Evolutionary conservation across 441 rosid species (phyloP), one percentile per base, ranked within the genome.

Genomic region (Pelargonium australe): DNA sequence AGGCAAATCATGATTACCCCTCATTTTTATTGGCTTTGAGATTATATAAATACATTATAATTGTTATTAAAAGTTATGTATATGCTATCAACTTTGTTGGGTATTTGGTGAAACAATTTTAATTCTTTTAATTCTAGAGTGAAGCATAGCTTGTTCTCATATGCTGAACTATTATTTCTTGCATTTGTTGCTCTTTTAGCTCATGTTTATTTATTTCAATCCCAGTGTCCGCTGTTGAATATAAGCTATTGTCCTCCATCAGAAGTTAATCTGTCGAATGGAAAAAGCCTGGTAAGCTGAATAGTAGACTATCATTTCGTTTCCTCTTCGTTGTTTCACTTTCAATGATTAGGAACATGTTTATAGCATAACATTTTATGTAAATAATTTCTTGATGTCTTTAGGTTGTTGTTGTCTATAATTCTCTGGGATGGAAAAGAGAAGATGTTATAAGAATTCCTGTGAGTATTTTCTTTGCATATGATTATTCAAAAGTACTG

Each of bases 391-490:
- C 67, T 20, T 72, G 37, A 61, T 68, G 40, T 70, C 16, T 78
- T 75, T 76, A 92, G 99, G 73, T 84, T 60, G 82, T 91, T 72
- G 83, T 92, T 77, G 88, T 87, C 68, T 95, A 95, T 80, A 95
- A 95, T 79, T 77, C 99, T 68, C 93, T 95, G 68, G 99, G 98
- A 80, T 95, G 98, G 99, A 82, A 85, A 79, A 87, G 99, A 81
- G 87, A 82, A 63, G 96, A 95, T 78, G 82, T 86, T 31, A 81
- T 95, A 73, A 89, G 84, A 75, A 79, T 95, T 78, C 99, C 98
- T 23, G 99, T 92, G 79, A 87, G 96, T 83, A 9, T 10, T 11
- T 61, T 5, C 23, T n/a, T 10, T 11, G 0, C 17, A 55, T 45
- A 45, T 12, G 7, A 41, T 41, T 41, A 41, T 41, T 28, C 34